These are phyloP conservation scores for Bullera alba DNA, from an alignment of 768 basidiomycete genomes.

Conservation along the genomic window DNA sequence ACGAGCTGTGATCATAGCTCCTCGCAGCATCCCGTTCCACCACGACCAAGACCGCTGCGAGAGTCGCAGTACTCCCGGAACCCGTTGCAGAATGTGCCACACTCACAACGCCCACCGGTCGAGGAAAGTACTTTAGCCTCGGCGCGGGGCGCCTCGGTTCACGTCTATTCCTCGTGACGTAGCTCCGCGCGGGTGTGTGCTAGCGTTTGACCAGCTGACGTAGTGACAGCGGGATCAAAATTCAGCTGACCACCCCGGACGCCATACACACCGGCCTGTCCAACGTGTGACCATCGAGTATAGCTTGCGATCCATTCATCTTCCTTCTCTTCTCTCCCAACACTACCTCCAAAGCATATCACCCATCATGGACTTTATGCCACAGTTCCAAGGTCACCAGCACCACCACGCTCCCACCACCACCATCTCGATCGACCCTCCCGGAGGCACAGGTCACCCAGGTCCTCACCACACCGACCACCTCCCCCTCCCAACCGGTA, in stretches of 20 bases:
- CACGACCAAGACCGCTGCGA: not conserved
- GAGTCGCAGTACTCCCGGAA: no score
- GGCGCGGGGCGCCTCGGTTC: no score
- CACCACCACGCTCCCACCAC: conserved; percentile 17
- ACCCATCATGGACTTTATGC: conserved; percentile 29
- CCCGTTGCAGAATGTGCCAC: no score
- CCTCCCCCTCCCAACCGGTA: conserved; percentile 23
- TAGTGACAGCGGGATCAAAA: no score
- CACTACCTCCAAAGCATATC: not conserved
- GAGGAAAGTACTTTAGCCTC: no score
- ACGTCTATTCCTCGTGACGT: no score
- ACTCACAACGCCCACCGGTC: no score
- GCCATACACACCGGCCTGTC: no score
- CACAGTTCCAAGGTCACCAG: conserved; percentile 16
- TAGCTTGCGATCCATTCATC: conserved; percentile 43
- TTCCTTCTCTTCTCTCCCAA: conserved; percentile 30
- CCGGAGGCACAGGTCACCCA: conserved; percentile 31
- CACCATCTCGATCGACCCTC: conserved; percentile 36
- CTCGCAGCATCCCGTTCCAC: not conserved
- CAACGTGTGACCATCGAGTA: conserved; percentile 46
- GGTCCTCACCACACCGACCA: conserved; percentile 13
- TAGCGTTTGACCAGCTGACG: no score
- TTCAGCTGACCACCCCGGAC: no score
- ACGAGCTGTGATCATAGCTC: not conserved
- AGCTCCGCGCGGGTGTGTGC: no score